phyloP scores from a whole-genome alignment of 768 basidiomycete species.

The Boletus eberwhitei region DNA sequence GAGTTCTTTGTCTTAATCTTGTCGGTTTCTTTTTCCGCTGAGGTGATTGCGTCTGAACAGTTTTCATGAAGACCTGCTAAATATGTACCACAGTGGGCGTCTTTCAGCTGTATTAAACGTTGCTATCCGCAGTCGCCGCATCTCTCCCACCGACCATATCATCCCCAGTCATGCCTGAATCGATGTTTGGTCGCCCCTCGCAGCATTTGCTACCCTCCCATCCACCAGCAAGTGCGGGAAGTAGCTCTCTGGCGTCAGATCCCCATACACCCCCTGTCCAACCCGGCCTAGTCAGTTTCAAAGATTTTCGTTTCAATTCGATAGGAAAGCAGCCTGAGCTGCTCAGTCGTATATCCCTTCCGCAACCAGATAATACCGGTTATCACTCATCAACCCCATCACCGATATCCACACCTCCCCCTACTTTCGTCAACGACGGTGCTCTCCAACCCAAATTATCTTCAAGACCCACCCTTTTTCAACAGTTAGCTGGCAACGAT shows the following conservation, averaged over 20 bases:
- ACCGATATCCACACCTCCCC: constrained; percentile 7
- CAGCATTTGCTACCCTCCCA: constrained; percentile 23
- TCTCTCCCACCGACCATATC: constrained; percentile 13
- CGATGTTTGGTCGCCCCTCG: constrained; percentile 29
- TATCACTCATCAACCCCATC: constrained; percentile 31
- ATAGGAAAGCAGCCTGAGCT: constrained; percentile 56
- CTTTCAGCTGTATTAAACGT: constrained; percentile 6
- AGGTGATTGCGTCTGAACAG: constrained; percentile 14
- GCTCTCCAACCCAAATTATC: constrained; percentile 4
- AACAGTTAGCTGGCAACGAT: constrained; percentile 18
- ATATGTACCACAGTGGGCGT: constrained; percentile 6
- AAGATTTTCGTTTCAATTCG: constrained; percentile 45
- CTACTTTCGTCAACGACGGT: not conserved
- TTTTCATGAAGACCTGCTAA: constrained; percentile 12
- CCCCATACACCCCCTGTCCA: constrained; percentile 14
- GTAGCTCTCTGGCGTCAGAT: not conserved
- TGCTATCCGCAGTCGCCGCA: constrained; percentile 5
- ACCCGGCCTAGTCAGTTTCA: constrained; percentile 24
- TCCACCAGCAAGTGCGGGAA: not conserved
- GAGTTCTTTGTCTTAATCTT: not conserved
- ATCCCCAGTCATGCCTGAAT: constrained; percentile 22
- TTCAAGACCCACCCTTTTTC: constrained; percentile 20
- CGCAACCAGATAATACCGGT: constrained; percentile 22
- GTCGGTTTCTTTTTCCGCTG: not conserved
- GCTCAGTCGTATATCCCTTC: constrained; percentile 46